A percentile compares a stretch with the other conserved stretches of the same genome.
Conservation (phyloP, 352 stramenopile genomes). For the Pythium dissotocum region DNA sequence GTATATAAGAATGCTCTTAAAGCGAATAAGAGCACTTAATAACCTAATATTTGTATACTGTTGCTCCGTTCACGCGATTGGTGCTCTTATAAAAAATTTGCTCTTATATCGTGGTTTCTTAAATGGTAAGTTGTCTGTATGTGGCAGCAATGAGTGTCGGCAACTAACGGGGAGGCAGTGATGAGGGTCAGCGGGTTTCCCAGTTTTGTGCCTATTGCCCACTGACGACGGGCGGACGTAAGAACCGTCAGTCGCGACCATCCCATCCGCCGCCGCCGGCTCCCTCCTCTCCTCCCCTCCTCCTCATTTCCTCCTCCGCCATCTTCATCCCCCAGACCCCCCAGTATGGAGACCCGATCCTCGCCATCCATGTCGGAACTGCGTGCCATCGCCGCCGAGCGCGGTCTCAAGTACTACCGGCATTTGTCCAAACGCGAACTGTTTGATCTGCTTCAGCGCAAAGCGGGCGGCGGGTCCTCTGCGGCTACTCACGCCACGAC, state of each 20-base stretch:
- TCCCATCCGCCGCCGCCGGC: conserved; percentile 10
- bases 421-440: conserved; percentile 83
- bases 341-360: conserved; percentile 76
- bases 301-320: neutral
- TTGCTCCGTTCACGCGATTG: too few relatives aligned
- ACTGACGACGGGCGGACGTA: conserved; percentile 19
- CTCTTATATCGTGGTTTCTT: too few relatives aligned
- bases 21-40: too few relatives aligned
- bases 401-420: conserved; percentile 83
- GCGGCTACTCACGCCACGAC: neutral
- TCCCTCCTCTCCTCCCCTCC: conserved; percentile 5
- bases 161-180: conserved; percentile 11
- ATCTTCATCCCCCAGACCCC: neutral
- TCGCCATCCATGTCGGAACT: conserved; percentile 83
- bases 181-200: conserved; percentile 31
- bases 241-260: conserved; percentile 26
- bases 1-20: too few relatives aligned
- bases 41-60: too few relatives aligned
- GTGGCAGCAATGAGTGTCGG: neutral
- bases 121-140: too few relatives aligned
- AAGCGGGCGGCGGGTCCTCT: conserved; percentile 55
- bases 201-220: conserved; percentile 31
- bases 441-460: conserved; percentile 73
- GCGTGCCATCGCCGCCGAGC: conserved; percentile 61
- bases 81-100: too few relatives aligned